Evolutionary conservation across 1,139 yeast genomes (phyloP).

Genomic region (Zygosaccharomyces pseudobailii): DNA sequence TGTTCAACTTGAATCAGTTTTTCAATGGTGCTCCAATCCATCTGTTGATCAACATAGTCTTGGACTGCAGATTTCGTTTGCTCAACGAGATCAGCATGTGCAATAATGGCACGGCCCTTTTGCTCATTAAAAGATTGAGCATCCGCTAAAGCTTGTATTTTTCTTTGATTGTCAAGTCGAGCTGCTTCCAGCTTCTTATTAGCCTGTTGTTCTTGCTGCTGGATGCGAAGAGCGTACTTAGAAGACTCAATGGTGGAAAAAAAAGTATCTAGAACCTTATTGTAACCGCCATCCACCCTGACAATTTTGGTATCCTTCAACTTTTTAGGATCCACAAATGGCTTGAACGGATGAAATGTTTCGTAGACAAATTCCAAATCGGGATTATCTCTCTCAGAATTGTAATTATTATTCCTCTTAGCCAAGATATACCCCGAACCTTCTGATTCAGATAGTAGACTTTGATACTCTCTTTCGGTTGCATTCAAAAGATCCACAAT

Average conservation of each 20-base stretch:
- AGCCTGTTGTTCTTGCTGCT: conserved; percentile 73
- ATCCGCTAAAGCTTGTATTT: conserved; percentile 60
- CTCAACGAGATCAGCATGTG: conserved; percentile 66
- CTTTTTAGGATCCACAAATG: conserved; percentile 42
- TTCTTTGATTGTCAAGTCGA: conserved; percentile 63
- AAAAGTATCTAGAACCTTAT: conserved; percentile 73
- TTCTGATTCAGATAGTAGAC: conserved; percentile 28
- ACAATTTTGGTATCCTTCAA: conserved; percentile 35
- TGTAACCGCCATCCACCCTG: conserved; percentile 53
- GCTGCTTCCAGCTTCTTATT: conserved; percentile 71
- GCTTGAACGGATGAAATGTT: conserved; percentile 82
- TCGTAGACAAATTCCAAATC: conserved; percentile 57
- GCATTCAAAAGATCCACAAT: conserved; percentile 45
- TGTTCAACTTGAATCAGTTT: conserved; percentile 68
- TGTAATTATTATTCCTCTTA: conserved; percentile 50
- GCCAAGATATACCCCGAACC: conserved; percentile 60
- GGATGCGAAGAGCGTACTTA: conserved; percentile 65
- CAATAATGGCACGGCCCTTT: conserved; percentile 71
- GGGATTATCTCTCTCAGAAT: conserved; percentile 35
- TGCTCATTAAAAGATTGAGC: conserved; percentile 61
- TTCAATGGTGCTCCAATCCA: conserved; percentile 94
- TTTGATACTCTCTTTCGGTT: conserved; percentile 42
- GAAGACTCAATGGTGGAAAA: conserved; percentile 84
- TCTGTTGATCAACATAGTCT: conserved; percentile 66
- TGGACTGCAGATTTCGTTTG: conserved; percentile 67